phyloP scores from a whole-genome alignment of 2,329 filamentous ascomycete genomes.

The Diaporthe destruens region DNA sequence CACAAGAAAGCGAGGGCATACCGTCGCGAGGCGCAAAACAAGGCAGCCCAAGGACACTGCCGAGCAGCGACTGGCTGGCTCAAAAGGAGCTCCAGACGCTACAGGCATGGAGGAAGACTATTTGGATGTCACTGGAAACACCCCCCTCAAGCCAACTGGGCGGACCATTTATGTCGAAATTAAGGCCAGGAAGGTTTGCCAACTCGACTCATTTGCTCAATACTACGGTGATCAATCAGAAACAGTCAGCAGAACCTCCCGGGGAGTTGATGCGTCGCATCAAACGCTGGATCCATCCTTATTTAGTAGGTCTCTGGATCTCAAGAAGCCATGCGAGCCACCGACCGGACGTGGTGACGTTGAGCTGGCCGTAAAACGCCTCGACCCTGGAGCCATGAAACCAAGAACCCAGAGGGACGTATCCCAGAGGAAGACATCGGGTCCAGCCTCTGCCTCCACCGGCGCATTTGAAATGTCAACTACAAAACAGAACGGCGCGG shows the following conservation, averaged over 20 bases:
- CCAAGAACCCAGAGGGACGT: not conserved
- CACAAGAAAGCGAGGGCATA: not conserved
- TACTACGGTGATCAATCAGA: too few species aligned
- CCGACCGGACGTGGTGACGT: not conserved
- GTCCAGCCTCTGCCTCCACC: slow-evolving; percentile 50
- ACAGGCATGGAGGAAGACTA: slow-evolving; percentile 23
- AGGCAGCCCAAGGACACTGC: not conserved
- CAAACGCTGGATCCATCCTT: not conserved
- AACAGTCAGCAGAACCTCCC: not conserved
- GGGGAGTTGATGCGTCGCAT: not conserved
- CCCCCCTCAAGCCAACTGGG: not conserved
- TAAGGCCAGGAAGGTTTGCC: slow-evolving; percentile 1
- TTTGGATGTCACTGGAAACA: slow-evolving; percentile 31
- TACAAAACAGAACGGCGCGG: not conserved
- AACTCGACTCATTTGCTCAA: not conserved
- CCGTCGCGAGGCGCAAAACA: not conserved
- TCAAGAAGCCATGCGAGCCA: not conserved
- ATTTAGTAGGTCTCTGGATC: not conserved
- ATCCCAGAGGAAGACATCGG: slow-evolving; percentile 42
- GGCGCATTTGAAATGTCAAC: slow-evolving; percentile 51
- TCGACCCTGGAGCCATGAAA: not conserved
- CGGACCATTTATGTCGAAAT: slow-evolving; percentile 38
- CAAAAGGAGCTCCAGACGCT: not conserved
- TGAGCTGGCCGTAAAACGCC: not conserved
- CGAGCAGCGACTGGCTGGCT: not conserved